Evolutionary conservation across 768 basidiomycete species (phyloP).

Genomic region (Podaxis sp.): DNA sequence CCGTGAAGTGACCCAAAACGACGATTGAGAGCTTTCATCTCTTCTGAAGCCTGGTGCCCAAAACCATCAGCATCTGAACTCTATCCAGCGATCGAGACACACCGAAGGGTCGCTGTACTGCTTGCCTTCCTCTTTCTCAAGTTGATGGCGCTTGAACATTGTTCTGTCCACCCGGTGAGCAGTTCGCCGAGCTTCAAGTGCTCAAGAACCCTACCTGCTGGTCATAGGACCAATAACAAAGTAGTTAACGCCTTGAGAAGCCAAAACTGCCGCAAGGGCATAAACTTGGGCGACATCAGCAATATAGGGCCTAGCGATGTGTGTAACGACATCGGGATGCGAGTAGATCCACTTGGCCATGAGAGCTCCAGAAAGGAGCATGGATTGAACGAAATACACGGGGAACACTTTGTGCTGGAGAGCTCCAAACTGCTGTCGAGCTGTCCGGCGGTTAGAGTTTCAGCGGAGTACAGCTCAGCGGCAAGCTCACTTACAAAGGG

Average conservation of each 20-base stretch:
- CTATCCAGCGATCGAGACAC: slow-evolving; percentile 20
- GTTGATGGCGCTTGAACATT: slow-evolving; percentile 69
- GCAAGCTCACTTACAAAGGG: slow-evolving; percentile 43
- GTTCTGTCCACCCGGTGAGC: slow-evolving; percentile 36
- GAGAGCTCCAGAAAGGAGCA: slow-evolving; percentile 49
- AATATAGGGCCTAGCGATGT: slow-evolving; percentile 40
- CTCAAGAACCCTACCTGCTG: slow-evolving; percentile 47
- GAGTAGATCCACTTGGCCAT: slow-evolving; percentile 53
- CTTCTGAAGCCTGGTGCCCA: slow-evolving; percentile 47
- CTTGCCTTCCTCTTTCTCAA: slow-evolving; percentile 75
- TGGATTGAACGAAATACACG: slow-evolving; percentile 63
- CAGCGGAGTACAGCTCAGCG: slow-evolving; percentile 1
- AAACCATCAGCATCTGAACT: slow-evolving; percentile 4
- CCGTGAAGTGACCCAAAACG: slow-evolving; percentile 68
- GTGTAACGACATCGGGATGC: slow-evolving; percentile 50
- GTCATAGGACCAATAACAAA: slow-evolving; percentile 70
- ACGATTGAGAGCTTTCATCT: slow-evolving; percentile 67
- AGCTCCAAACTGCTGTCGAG: slow-evolving; percentile 66
- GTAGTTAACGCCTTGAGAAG: slow-evolving; percentile 56
- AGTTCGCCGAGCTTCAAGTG: neutral
- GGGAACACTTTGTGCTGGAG: slow-evolving; percentile 77
- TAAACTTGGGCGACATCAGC: slow-evolving; percentile 68
- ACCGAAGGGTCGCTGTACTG: slow-evolving; percentile 61
- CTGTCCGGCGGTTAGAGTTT: slow-evolving; percentile 25
- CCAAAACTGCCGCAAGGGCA: slow-evolving; percentile 40